These are phyloP conservation scores for Cucumis cinereus DNA, from an alignment of 306 rosid species.

Conservation along the genomic window DNA sequence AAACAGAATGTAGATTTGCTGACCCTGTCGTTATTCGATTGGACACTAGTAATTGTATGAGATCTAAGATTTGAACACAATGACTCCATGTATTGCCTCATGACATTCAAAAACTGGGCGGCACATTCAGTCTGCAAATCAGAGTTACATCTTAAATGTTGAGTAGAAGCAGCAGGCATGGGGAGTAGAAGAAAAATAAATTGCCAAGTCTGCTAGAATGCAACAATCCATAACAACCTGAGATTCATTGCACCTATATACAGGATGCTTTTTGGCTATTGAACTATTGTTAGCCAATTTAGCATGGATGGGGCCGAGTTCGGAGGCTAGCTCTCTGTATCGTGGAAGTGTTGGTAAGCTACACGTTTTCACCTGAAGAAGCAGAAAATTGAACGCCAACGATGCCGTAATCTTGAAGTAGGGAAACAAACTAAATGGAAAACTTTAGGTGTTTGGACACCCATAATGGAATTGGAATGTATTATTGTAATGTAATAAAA, in stretches of 20 bases:
- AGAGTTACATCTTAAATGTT: background rate
- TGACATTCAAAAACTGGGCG: constrained; percentile 42
- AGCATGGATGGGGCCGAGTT: constrained; percentile 63
- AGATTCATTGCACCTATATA: constrained; percentile 75
- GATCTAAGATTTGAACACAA: constrained; percentile 67
- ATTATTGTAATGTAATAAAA: too few relatives aligned
- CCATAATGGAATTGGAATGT: too few relatives aligned
- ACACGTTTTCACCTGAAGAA: constrained; percentile 51
- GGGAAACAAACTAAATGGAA: background rate
- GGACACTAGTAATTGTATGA: constrained; percentile 80
- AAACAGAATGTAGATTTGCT: constrained; percentile 11
- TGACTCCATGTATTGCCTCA: constrained; percentile 63
- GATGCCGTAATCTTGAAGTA: background rate
- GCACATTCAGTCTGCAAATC: constrained; percentile 58
- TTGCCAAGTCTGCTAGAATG: constrained; percentile 2
- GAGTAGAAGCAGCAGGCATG: background rate
- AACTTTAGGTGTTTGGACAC: too few relatives aligned
- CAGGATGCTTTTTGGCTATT: constrained; percentile 60
- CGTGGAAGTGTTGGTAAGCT: constrained; percentile 65
- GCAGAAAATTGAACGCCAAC: background rate
- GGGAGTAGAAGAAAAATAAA: background rate
- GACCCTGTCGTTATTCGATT: constrained; percentile 78
- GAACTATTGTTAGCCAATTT: constrained; percentile 36
- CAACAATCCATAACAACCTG: constrained; percentile 48
- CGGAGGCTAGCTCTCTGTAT: constrained; percentile 49